Conservation (phyloP, 2,329 filamentous ascomycete genomes). For the Nemania abortiva region DNA sequence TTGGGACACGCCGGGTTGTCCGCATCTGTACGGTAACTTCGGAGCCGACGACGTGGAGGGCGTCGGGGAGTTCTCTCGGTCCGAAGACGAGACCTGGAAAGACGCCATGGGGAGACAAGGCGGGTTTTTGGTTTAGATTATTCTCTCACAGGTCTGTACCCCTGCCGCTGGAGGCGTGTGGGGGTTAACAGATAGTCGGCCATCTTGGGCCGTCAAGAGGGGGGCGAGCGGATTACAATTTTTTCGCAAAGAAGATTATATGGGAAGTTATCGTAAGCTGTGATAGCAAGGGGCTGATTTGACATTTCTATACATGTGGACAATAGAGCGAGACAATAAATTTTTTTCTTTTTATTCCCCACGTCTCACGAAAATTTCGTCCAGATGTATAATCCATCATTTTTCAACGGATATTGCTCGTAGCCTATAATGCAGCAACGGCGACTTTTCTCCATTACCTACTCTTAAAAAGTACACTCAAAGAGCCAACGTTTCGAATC, state of each 20-base stretch:
- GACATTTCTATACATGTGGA: background rate
- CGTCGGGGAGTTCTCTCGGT: slow-evolving; percentile 59
- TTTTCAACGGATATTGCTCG: too few relatives aligned
- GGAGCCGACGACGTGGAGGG: slow-evolving; percentile 64
- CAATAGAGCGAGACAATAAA: background rate
- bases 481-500: background rate
- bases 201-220: background rate
- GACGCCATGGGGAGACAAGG: slow-evolving; percentile 56
- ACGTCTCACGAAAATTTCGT: too few relatives aligned
- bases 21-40: slow-evolving; percentile 71
- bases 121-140: slow-evolving; percentile 54
- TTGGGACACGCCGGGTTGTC: slow-evolving; percentile 67
- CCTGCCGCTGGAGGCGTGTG: background rate
- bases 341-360: background rate
- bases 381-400: too few relatives aligned
- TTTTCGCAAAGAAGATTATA: background rate
- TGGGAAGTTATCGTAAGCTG: background rate
- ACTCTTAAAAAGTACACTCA: background rate
- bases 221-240: background rate
- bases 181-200: background rate
- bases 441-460: background rate
- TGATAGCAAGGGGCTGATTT: background rate
- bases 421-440: too few relatives aligned
- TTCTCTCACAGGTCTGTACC: too few relatives aligned
- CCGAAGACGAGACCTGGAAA: slow-evolving; percentile 62